Percentiles rank a stretch among this genome's conserved stretches.
phyloP scores from a whole-genome alignment of 371 early-diverging fungal species.

The Blakeslea trispora region DNA sequence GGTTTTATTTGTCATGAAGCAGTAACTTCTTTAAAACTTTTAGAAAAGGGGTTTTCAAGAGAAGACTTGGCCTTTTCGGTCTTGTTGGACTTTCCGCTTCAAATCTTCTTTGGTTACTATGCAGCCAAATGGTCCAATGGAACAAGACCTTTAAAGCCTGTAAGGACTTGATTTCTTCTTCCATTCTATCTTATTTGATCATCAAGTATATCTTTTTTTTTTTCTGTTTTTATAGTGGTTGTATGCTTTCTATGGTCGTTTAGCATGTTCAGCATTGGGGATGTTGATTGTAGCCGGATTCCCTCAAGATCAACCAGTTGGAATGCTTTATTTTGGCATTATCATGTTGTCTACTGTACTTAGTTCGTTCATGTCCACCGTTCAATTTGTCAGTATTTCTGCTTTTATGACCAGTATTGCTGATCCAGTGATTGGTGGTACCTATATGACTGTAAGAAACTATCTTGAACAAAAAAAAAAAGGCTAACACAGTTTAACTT shows the following conservation, averaged over 20 bases:
- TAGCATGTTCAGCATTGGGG: conserved; percentile 77
- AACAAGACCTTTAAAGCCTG: conserved; percentile 80
- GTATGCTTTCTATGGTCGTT: conserved; percentile 84
- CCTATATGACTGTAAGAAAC: conserved; percentile 92
- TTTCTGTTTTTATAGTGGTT: conserved; percentile 70
- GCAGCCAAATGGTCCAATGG: conserved; percentile 96
- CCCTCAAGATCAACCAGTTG: conserved; percentile 70
- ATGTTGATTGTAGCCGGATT: conserved; percentile 83
- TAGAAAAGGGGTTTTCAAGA: conserved; percentile 93
- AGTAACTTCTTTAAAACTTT: conserved; percentile 88
- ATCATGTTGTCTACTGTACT: conserved; percentile 84
- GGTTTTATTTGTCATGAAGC: conserved; percentile 95
- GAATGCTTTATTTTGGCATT: conserved; percentile 73
- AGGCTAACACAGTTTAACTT: no score
- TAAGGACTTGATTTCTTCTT: no score
- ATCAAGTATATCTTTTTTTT: neutral
- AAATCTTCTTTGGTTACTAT: conserved; percentile 95
- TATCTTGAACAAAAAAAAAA: no score
- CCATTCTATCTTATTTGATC: no score
- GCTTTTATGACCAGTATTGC: conserved; percentile 94
- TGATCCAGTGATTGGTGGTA: conserved; percentile 96
- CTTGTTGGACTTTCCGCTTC: conserved; percentile 94
- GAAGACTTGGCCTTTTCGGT: conserved; percentile 94
- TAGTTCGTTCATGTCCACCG: conserved; percentile 88
- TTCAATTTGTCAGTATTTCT: conserved; percentile 94